Conservation (phyloP, 139 green algal species). For the Chlamydomonas eustigma region DNA sequence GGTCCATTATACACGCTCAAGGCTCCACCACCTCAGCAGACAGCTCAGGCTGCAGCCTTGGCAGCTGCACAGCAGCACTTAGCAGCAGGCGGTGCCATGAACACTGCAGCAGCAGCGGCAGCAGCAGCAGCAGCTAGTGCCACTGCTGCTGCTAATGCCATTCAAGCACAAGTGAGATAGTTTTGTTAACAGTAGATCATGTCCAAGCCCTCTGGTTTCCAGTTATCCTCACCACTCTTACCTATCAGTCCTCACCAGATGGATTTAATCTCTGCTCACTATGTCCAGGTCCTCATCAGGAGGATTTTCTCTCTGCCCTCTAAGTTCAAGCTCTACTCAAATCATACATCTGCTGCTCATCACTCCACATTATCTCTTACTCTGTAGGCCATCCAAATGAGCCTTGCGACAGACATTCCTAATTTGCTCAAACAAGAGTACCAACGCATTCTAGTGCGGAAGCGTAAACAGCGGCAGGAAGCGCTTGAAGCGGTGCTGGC, state of each 20-base stretch:
- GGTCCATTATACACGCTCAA: neutral
- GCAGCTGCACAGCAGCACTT: neutral
- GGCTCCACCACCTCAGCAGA: neutral
- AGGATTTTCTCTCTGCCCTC: no score
- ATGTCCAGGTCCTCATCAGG: no score
- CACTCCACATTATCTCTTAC: no score
- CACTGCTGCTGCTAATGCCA: neutral
- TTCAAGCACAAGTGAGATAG: neutral
- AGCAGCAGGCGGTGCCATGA: neutral
- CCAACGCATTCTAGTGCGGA: neutral
- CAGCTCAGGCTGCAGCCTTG: neutral
- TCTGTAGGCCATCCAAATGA: neutral
- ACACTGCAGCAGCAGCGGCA: slow-evolving; percentile 6
- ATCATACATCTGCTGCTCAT: no score
- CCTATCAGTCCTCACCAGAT: neutral
- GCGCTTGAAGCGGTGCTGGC: slow-evolving; percentile 20
- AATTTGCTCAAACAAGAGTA: neutral
- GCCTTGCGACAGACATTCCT: neutral
- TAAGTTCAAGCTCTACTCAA: no score
- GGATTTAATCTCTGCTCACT: neutral
- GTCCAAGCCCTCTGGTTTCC: neutral
- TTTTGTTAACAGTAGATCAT: neutral
- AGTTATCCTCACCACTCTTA: neutral
- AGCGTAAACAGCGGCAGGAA: slow-evolving; percentile 21
- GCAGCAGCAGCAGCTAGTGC: neutral